Base-by-base conservation (phyloP, 1,139 yeast species). In the Geotrichum phurueaensis region DNA sequence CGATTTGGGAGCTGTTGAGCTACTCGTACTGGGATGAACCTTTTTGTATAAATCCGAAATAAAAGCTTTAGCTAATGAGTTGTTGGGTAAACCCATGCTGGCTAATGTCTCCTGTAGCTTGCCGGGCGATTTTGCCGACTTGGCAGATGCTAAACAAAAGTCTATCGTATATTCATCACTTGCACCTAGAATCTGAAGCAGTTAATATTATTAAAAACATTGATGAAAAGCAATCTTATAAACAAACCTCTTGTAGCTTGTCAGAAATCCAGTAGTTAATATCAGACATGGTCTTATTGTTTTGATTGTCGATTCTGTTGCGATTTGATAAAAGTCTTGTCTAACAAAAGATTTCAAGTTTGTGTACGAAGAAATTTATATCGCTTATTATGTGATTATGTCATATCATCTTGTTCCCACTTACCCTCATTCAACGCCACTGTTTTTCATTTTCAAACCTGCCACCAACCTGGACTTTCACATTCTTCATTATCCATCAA, bases 141-240 rank as follows among this genome's bases (percentile, higher is more conserved):
- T 63, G 23, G 73, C 74, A n/a, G 72, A 62, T 5, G 71, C 71
- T 29, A 69, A 59, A 57, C 73, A 71, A 53, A 65, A 70, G 36
- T 69, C 73, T 31, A 70, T 71, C 5, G 70, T 64, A 13, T 67
- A 63, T 53, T 71, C 74, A 62, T 71, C 74, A 27, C 67, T 63
- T 2, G 70, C 70, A 1, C 73, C 74, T 50, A 68, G 59, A 33
- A 69, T 57, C 60, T 59, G n/a, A 23, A 27, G 23, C 3, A 25
- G 43, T n/a, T 13, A 47, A 47, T 31, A 18, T 3, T 6, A 25
- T n/a, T 25, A 31, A 18, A 25, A 20, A 36, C 13, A 29, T 12
- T 23, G 12, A 20, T 23, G 18, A n/a, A 39, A 20, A 23, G n/a
- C 13, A 18, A 10, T 20, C 22, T n/a, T 13, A 27, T 13, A 12